These are phyloP conservation scores for Piloderma croceum DNA, from an alignment of 768 basidiomycete genomes.

Conservation along the genomic window DNA sequence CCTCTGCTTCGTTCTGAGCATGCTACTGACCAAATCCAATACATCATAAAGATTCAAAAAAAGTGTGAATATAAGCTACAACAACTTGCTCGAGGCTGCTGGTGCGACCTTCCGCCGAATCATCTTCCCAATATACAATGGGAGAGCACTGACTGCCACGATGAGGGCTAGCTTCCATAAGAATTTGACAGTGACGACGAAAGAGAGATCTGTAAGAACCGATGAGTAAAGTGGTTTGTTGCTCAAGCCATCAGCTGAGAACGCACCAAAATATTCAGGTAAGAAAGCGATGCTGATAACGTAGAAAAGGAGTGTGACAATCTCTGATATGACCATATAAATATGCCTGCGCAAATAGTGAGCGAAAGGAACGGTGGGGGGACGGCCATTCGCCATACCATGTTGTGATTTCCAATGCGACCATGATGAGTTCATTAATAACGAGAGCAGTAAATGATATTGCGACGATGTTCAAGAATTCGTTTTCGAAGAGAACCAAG, in stretches of 20 bases:
- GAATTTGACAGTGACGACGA: constrained; percentile 84
- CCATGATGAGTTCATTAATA: constrained; percentile 98
- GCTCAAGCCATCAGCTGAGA: no score
- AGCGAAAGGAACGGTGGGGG: neutral
- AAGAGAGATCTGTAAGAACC: constrained; percentile 66
- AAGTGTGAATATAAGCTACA: constrained; percentile 34
- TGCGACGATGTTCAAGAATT: constrained; percentile 96
- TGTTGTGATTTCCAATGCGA: constrained; percentile 94
- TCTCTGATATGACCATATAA: constrained; percentile 91
- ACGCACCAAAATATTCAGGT: constrained; percentile 94
- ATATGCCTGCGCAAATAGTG: constrained; percentile 60
- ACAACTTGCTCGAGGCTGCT: constrained; percentile 87
- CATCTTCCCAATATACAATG: constrained; percentile 85
- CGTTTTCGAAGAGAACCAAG: constrained; percentile 91
- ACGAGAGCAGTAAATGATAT: constrained; percentile 97
- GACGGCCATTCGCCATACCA: constrained; percentile 49
- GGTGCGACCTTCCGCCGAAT: constrained; percentile 84
- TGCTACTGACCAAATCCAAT: constrained; percentile 28
- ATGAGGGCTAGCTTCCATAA: constrained; percentile 94
- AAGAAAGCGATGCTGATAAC: constrained; percentile 88
- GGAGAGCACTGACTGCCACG: constrained; percentile 89
- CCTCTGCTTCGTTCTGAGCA: constrained; percentile 10
- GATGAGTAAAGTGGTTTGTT: neutral
- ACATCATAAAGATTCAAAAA: constrained; percentile 32
- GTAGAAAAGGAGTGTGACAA: constrained; percentile 86